Base-by-base conservation (phyloP, 2,329 filamentous ascomycete genomes). In the Thielaviopsis euricoi region DNA sequence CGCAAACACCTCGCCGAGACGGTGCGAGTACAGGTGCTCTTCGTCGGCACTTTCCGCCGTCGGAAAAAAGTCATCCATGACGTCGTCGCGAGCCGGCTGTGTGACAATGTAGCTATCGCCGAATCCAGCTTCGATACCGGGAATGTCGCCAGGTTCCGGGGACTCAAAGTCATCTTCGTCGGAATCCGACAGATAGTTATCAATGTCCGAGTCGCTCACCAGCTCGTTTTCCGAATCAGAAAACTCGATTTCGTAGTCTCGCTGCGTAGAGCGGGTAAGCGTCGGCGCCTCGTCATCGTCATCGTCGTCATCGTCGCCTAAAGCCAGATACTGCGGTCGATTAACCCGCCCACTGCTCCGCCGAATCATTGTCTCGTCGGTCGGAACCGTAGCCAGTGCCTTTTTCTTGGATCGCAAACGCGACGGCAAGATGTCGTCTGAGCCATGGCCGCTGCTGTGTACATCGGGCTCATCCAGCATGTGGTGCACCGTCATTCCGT, bases 401-500 rank as follows among this genome's bases (percentile, higher is more conserved):
- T 19, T 17, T 4, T n/a, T 12, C 25, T 48, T 21, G 15, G 40
- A 22, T 29, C 23, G 22, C 21, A 22, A 55, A n/a, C 13, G 13
- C 37, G 37, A 43, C 37, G 13, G 37, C 17, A n/a, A n/a, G 26
- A n/a, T 15, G 6, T 48, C 25, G 17, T 21, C 53, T 17, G 25
- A 13, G 12, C 37, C 10, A 5, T 21, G 2, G 21, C 21, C 19
- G 13, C 13, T 51, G 13, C 21, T 19, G 62, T 62, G 59, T 58
- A 58, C 1, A 3, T 79, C 78, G 1, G 79, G 80, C 59, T 83
- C 79, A 73, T 96, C 91, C 2, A 97, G 80, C 82, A 97, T 91
- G 69, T 97, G 91, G 66, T 97, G 91, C 0, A 97, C 91, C 22
- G 89, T 96, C 87, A 97, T 93, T 13, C 91, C 91, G 65, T 89